Percentiles rank a stretch among this genome's conserved stretches.
phyloP scores from a whole-genome alignment of 2,329 filamentous ascomycete genomes.

The Colletotrichum lindemuthianum region DNA sequence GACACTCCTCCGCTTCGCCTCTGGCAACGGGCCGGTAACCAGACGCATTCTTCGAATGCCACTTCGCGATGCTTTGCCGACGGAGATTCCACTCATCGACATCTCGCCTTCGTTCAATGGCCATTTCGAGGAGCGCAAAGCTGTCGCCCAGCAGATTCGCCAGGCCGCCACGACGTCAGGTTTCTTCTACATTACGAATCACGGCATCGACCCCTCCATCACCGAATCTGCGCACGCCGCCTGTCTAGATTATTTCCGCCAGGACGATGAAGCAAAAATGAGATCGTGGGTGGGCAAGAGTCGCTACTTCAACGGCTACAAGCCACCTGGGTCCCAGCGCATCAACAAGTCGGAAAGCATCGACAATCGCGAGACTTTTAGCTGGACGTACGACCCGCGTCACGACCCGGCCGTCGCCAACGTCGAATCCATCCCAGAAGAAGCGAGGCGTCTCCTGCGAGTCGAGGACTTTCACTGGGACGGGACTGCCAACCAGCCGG shows the following conservation, averaged over 20 bases:
- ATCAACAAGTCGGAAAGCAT: constrained; percentile 60
- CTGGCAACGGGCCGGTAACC: constrained; percentile 49
- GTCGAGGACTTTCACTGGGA: constrained; percentile 65
- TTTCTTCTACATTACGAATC: constrained; percentile 66
- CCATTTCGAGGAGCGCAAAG: constrained; percentile 46
- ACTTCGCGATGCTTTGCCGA: constrained; percentile 47
- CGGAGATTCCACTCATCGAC: constrained; percentile 66
- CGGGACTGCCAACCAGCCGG: constrained; percentile 56
- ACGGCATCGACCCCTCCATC: constrained; percentile 52
- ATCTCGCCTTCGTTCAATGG: constrained; percentile 52
- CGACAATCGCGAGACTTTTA: constrained; percentile 63
- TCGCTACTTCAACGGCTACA: constrained; percentile 60
- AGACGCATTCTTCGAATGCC: constrained; percentile 48
- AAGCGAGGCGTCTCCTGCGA: constrained; percentile 53
- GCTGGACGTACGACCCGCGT: constrained; percentile 62
- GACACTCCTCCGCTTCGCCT: constrained; percentile 47
- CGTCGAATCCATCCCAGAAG: constrained; percentile 52
- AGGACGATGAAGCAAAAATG: constrained; percentile 55
- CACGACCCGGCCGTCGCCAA: constrained; percentile 59
- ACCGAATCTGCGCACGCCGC: constrained; percentile 45
- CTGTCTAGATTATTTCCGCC: constrained; percentile 58
- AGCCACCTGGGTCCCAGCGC: constrained; percentile 51
- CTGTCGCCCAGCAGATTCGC: constrained; percentile 53
- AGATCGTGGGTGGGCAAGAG: constrained; percentile 47
- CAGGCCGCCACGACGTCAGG: constrained; percentile 60